Percentiles rank a stretch among this genome's conserved stretches.
phyloP scores from a whole-genome alignment of 164 flowering plant genomes.

The Kalanchoe fedtschenkoi region DNA sequence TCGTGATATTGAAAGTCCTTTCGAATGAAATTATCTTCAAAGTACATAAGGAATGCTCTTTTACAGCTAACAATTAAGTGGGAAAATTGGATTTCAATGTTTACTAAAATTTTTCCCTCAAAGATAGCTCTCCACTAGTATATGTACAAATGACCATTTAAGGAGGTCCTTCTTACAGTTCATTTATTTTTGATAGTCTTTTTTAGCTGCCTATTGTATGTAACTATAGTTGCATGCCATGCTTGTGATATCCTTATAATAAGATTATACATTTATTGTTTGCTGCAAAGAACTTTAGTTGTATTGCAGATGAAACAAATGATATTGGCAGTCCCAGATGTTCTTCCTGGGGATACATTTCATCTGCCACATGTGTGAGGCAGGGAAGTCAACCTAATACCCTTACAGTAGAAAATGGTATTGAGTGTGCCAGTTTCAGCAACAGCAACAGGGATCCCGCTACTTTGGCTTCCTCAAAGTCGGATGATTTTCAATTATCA shows the following conservation, averaged over 20 bases:
- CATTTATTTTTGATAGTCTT: background rate
- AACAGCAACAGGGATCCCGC: conserved; percentile 16
- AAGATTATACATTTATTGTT: background rate
- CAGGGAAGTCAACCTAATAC: conserved; percentile 12
- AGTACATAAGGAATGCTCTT: too few relatives aligned
- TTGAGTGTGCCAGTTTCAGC: conserved; percentile 11
- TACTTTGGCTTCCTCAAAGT: conserved; percentile 10
- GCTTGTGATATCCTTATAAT: background rate
- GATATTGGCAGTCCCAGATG: conserved; percentile 17
- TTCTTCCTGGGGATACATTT: conserved; percentile 17
- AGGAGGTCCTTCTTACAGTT: too few relatives aligned
- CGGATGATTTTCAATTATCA: conserved; percentile 23
- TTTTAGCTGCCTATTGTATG: background rate
- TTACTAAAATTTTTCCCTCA: too few relatives aligned
- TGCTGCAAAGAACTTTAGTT: conserved; percentile 8
- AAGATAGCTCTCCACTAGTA: too few relatives aligned
- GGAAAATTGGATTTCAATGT: too few relatives aligned
- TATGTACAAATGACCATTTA: too few relatives aligned
- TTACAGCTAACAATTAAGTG: too few relatives aligned
- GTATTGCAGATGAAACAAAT: conserved; percentile 18
- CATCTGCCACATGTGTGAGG: conserved; percentile 16
- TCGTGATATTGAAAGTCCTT: too few relatives aligned
- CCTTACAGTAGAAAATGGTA: conserved; percentile 16
- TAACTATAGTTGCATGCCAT: background rate
- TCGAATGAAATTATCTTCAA: too few relatives aligned